phyloP scores from a whole-genome alignment of 2,329 filamentous ascomycete species.

The Colletotrichum acutatum region DNA sequence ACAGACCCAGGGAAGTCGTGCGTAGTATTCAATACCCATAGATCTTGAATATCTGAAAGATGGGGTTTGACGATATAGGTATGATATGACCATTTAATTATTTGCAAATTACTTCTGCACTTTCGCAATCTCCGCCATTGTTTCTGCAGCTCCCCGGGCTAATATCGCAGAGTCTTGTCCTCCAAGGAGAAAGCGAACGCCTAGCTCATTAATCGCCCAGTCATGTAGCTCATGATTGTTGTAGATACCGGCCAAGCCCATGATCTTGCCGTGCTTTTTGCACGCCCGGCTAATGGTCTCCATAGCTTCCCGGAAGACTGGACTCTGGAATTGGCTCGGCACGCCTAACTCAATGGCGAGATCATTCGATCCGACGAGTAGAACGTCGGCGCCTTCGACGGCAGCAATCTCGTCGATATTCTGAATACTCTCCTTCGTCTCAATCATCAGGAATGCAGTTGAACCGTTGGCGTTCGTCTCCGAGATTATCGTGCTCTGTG shows the following conservation, averaged over 20 bases:
- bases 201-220: slow-evolving; percentile 36
- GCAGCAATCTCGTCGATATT: slow-evolving; percentile 45
- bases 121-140: neutral
- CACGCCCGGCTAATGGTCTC: slow-evolving; percentile 36
- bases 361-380: slow-evolving; percentile 46
- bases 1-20: too few relatives aligned
- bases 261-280: slow-evolving; percentile 37
- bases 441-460: slow-evolving; percentile 43
- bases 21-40: neutral
- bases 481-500: slow-evolving; percentile 37
- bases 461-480: slow-evolving; percentile 40
- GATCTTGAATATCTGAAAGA: neutral
- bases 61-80: neutral
- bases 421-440: slow-evolving; percentile 39
- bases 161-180: slow-evolving; percentile 37
- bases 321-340: slow-evolving; percentile 38
- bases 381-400: slow-evolving; percentile 43
- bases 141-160: slow-evolving; percentile 3
- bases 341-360: slow-evolving; percentile 42
- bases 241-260: slow-evolving; percentile 41
- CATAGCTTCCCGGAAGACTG: slow-evolving; percentile 35
- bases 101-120: neutral
- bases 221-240: slow-evolving; percentile 34
- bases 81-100: too few relatives aligned
- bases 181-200: slow-evolving; percentile 35